phyloP scores from a whole-genome alignment of 192 early-diverging fungal species.

The Backusella circina region DNA sequence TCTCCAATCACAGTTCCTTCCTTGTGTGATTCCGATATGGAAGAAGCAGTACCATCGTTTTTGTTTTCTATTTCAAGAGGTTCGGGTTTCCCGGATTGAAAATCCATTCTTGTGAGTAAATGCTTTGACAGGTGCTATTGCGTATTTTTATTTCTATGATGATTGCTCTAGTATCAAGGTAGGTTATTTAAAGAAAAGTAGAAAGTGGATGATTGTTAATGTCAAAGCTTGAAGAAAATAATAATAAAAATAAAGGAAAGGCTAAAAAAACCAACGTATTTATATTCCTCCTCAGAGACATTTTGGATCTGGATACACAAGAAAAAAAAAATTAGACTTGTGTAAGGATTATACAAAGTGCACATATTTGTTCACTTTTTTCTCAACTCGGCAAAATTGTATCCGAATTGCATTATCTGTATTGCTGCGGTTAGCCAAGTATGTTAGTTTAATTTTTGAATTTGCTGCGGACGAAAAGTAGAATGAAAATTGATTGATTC shows the following conservation, averaged over 20 bases:
- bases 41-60: background rate
- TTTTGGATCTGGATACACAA: background rate
- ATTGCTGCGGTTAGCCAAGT: background rate
- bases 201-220: background rate
- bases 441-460: background rate
- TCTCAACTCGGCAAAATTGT: background rate
- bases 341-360: background rate
- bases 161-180: background rate
- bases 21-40: background rate
- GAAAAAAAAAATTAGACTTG: background rate
- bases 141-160: background rate
- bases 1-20: background rate
- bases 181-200: background rate
- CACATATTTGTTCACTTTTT: background rate
- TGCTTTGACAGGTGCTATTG: background rate
- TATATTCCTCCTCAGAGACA: background rate
- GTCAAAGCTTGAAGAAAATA: background rate
- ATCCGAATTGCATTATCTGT: background rate
- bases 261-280: background rate
- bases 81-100: background rate
- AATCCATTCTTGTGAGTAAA: background rate
- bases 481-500: background rate
- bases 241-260: background rate
- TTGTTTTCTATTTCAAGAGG: background rate
- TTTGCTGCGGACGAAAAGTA: background rate